Evolutionary conservation across 2,329 filamentous ascomycete species (phyloP).

Genomic region (Clarireedia monteithiana): DNA sequence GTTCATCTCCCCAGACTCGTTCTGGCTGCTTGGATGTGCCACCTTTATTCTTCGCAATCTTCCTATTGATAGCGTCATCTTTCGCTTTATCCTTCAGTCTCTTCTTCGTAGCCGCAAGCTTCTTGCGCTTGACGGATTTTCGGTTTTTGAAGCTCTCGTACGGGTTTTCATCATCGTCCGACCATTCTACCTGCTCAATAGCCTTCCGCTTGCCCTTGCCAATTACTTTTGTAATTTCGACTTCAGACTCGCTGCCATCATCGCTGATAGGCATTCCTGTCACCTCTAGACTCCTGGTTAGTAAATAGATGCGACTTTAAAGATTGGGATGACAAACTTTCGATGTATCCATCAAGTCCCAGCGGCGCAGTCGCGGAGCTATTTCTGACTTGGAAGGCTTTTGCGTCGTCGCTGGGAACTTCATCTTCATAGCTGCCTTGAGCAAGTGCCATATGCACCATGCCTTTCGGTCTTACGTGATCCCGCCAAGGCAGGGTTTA

Average conservation of each 20-base stretch:
- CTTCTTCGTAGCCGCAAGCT: slow-evolving; percentile 39
- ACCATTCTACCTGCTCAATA: slow-evolving; percentile 40
- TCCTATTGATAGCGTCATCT: slow-evolving; percentile 23
- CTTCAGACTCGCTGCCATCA: slow-evolving; percentile 14
- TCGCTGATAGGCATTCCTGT: slow-evolving; percentile 12
- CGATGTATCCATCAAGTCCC: slow-evolving; percentile 22
- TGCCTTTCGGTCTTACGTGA: not conserved
- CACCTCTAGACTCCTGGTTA: slow-evolving; percentile 14
- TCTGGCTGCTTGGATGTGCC: slow-evolving; percentile 16
- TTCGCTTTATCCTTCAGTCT: slow-evolving; percentile 38
- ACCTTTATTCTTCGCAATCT: slow-evolving; percentile 19
- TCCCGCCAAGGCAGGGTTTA: no score
- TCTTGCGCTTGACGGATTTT: slow-evolving; percentile 45
- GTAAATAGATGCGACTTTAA: not conserved
- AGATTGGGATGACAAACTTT: slow-evolving; percentile 13
- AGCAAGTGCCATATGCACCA: slow-evolving; percentile 13
- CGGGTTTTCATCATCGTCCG: slow-evolving; percentile 38
- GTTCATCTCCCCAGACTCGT: slow-evolving; percentile 24
- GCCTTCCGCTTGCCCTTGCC: slow-evolving; percentile 22
- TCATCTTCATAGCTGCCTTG: slow-evolving; percentile 12
- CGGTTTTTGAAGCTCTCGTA: slow-evolving; percentile 59
- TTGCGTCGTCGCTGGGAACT: slow-evolving; percentile 14
- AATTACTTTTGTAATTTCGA: slow-evolving; percentile 13
- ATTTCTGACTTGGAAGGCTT: slow-evolving; percentile 5
- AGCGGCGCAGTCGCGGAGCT: slow-evolving; percentile 4